These are phyloP conservation scores for Mortierella hygrophila DNA, from an alignment of 192 early-diverging fungal genomes.

Conservation along the genomic window DNA sequence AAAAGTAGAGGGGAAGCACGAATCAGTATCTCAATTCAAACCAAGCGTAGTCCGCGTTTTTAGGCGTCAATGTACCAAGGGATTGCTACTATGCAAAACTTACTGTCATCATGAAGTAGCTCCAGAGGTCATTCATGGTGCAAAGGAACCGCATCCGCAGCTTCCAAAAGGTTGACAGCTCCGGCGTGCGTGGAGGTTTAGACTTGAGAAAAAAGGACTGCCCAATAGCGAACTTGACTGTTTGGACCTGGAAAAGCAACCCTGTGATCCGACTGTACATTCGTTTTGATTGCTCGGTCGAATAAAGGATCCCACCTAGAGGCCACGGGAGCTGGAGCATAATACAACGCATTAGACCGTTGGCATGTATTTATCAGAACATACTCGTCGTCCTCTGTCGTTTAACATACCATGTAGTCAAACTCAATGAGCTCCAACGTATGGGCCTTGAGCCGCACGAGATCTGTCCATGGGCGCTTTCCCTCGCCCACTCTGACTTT, in stretches of 20 bases:
- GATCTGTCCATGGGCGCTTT: neutral
- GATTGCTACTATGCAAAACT: neutral
- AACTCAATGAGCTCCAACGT: conserved; percentile 34
- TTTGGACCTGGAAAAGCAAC: conserved; percentile 40
- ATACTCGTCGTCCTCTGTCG: neutral
- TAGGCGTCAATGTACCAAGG: neutral
- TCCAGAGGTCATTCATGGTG: conserved; percentile 49
- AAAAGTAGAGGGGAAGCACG: neutral
- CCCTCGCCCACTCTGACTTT: conserved; percentile 18
- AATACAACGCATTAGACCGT: neutral
- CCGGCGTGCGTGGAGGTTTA: conserved; percentile 1
- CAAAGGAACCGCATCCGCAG: conserved; percentile 32
- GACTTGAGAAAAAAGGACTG: conserved; percentile 33
- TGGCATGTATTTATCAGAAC: neutral
- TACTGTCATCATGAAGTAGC: conserved; percentile 53
- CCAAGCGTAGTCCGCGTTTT: neutral
- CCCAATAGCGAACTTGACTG: conserved; percentile 38
- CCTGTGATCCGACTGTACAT: conserved; percentile 47
- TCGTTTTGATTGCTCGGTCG: conserved; percentile 20
- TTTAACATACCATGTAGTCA: conserved; percentile 41
- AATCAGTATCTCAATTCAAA: neutral
- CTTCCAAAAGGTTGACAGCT: conserved; percentile 27
- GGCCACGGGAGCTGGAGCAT: conserved; percentile 38
- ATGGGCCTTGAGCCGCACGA: conserved; percentile 4
- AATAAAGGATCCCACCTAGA: conserved; percentile 31